Conservation (phyloP, 1,139 yeast genomes). For the Chernovozyma aurita region DNA sequence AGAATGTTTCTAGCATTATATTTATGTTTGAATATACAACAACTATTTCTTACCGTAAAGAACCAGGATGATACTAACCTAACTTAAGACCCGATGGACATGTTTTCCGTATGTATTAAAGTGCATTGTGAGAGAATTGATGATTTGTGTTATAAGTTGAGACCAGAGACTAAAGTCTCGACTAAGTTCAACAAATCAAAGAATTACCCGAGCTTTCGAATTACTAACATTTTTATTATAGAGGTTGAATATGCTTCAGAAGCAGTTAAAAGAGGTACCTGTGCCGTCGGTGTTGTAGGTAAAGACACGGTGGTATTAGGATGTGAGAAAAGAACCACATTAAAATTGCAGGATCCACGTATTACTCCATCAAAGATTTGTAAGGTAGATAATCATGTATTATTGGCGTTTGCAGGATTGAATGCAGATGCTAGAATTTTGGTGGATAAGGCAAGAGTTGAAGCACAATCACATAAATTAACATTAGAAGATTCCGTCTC, state of each 20-base stretch:
- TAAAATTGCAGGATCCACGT: conserved; percentile 93
- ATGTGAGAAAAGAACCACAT: conserved; percentile 93
- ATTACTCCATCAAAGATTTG: conserved; percentile 94
- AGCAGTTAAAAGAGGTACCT: conserved; percentile 97
- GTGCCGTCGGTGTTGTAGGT: conserved; percentile 97
- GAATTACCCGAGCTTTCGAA: no score
- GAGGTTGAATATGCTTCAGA: conserved; percentile 97
- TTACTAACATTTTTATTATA: conserved; percentile 26
- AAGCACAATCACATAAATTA: conserved; percentile 94
- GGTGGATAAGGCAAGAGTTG: conserved; percentile 92
- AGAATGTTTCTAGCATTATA: no score
- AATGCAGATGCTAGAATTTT: conserved; percentile 96
- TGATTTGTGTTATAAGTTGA: no score
- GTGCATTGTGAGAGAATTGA: no score
- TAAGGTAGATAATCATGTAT: conserved; percentile 84
- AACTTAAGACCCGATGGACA: conserved; percentile 96
- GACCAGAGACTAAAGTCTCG: no score
- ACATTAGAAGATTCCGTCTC: conserved; percentile 93
- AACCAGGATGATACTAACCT: no score
- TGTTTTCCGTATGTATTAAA: conserved; percentile 67
- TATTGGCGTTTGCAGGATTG: conserved; percentile 93
- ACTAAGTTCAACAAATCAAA: no score
- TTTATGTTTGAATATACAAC: no score
- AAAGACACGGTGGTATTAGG: conserved; percentile 85
- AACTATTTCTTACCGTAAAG: no score